Evolutionary conservation across 2,329 filamentous ascomycete genomes (phyloP).

Genomic region (Penicillium occitanis): DNA sequence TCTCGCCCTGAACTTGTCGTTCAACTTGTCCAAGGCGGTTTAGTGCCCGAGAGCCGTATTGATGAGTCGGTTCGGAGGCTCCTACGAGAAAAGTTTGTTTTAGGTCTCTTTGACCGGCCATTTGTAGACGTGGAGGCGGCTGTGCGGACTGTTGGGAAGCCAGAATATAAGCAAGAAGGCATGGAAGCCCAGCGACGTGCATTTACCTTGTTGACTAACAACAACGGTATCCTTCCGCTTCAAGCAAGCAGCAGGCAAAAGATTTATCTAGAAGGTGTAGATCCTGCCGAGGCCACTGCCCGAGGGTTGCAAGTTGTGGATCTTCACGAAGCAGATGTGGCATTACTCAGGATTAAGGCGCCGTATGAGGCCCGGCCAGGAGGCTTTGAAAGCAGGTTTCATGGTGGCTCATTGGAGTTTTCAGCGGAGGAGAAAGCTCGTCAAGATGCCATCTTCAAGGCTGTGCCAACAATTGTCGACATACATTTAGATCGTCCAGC

Average conservation of each 20-base stretch:
- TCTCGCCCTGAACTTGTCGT: constrained; percentile 48
- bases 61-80: constrained; percentile 65
- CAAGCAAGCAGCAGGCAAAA: constrained; percentile 44
- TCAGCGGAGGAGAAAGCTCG: not conserved
- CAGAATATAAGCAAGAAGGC: constrained; percentile 61
- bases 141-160: constrained; percentile 55
- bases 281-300: not conserved
- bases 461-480: not conserved
- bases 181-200: constrained; percentile 62
- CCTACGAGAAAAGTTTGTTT: constrained; percentile 66
- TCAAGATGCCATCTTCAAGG: not conserved
- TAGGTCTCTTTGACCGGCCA: constrained; percentile 70
- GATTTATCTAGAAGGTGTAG: not conserved
- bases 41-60: constrained; percentile 51
- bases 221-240: constrained; percentile 53
- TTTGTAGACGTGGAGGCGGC: constrained; percentile 59
- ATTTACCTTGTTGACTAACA: constrained; percentile 61
- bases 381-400: not conserved
- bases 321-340: not conserved
- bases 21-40: constrained; percentile 19
- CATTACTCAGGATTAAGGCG: not conserved
- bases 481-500: constrained; percentile 23
- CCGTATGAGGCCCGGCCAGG: not conserved
- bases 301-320: not conserved
- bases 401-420: not conserved